A percentile compares a stretch with the other conserved stretches of the same genome.
Evolutionary conservation across 129 eudicot species (phyloP).

Genomic region (Flaveria robusta): DNA sequence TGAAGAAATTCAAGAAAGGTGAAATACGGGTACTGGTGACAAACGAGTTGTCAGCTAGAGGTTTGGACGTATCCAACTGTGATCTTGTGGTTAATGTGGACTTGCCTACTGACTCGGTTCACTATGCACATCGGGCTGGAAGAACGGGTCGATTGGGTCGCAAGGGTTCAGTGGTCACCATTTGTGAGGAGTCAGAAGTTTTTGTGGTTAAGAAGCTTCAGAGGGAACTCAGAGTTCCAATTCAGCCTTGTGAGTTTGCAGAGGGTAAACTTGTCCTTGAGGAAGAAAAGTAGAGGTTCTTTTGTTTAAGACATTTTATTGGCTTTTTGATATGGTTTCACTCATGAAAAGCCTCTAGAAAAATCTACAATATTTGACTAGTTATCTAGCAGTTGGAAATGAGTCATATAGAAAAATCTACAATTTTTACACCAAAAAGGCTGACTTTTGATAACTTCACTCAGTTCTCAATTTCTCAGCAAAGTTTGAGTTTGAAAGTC

Average conservation of each 20-base stretch:
- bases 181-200: too few relatives aligned
- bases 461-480: neutral
- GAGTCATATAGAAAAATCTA: constrained; percentile 32
- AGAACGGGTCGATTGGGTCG: constrained; percentile 89
- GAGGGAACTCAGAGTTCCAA: constrained; percentile 66
- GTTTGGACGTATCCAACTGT: constrained; percentile 80
- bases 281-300: constrained; percentile 41
- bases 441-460: neutral
- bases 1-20: constrained; percentile 79
- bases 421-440: neutral
- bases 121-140: constrained; percentile 95
- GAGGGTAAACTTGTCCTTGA: constrained; percentile 67
- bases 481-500: neutral
- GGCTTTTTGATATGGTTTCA: neutral
- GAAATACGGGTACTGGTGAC: constrained; percentile 72
- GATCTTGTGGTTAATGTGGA: constrained; percentile 89
- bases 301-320: constrained; percentile 1
- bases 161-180: constrained; percentile 68
- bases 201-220: constrained; percentile 34
- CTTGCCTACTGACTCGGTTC: constrained; percentile 82
- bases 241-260: constrained; percentile 67
- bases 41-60: constrained; percentile 83
- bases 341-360: neutral
- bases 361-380: neutral
- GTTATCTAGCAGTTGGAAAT: constrained; percentile 50